Evolutionary conservation across 2,329 filamentous ascomycete genomes (phyloP).

Genomic region (Xylaria hypoxylon): DNA sequence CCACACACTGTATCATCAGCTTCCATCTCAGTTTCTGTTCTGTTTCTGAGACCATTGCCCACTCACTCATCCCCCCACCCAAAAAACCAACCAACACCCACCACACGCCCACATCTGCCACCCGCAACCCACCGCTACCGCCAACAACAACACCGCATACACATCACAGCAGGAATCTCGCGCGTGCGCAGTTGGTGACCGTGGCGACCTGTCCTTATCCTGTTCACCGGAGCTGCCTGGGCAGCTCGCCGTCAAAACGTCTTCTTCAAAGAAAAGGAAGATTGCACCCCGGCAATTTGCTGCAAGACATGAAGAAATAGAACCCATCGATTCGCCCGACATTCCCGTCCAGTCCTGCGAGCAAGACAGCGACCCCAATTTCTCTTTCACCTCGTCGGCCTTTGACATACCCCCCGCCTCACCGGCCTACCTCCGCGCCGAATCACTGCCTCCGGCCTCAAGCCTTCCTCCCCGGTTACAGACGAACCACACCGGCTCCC

Average conservation of each 20-base stretch:
- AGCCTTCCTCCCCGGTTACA: slow-evolving; percentile 66
- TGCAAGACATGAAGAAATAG: slow-evolving; percentile 54
- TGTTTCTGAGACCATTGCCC: slow-evolving; percentile 12
- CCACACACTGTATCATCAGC: neutral
- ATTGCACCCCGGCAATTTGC: slow-evolving; percentile 63
- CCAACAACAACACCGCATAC: neutral
- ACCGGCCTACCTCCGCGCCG: slow-evolving; percentile 47
- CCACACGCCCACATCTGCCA: neutral
- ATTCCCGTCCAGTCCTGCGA: slow-evolving; percentile 66
- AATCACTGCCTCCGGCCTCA: slow-evolving; percentile 58
- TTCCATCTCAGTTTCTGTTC: neutral
- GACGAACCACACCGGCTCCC: slow-evolving; percentile 55
- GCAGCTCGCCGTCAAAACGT: slow-evolving; percentile 79
- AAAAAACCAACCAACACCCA: slow-evolving; percentile 2
- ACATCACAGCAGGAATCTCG: slow-evolving; percentile 4
- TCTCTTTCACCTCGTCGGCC: slow-evolving; percentile 61
- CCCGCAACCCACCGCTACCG: slow-evolving; percentile 6
- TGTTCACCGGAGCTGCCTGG: slow-evolving; percentile 64
- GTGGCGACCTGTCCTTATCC: slow-evolving; percentile 28
- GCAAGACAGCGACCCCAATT: slow-evolving; percentile 59
- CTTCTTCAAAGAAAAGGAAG: slow-evolving; percentile 80
- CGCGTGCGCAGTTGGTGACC: slow-evolving; percentile 26
- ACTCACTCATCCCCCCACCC: slow-evolving; percentile 6
- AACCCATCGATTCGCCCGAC: slow-evolving; percentile 54
- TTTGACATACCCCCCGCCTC: slow-evolving; percentile 56